Evolutionary conservation across 2,329 filamentous ascomycete genomes (phyloP), one percentile per base, ranked within the genome.

Genomic region (Diaporthe destruens): DNA sequence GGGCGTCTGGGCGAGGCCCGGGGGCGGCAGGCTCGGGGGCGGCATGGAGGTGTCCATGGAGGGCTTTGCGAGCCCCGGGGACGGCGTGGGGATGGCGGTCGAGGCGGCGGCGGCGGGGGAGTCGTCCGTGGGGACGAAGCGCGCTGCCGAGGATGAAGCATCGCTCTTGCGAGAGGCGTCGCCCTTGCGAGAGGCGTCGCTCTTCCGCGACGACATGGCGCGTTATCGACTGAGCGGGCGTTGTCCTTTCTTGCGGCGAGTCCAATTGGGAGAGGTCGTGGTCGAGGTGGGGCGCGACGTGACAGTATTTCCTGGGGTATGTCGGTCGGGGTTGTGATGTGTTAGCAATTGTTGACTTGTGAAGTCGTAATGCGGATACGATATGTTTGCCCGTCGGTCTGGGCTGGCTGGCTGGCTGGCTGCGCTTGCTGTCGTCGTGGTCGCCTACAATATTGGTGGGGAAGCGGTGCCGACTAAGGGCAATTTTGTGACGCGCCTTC

Each of bases 131-230:
- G 82, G 82, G 51, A 83, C 83, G 57, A 86, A 84, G 44, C 83
- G 82, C 11, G 85, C 83, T 69, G 82, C 82, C 7, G 87, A 85
- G 61, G 82, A 83, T 14, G 87, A 85, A 55, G 82, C 83, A 75
- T 87, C 84, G 81, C 83, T 85, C 74, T 81, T 83, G 74, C 82
- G 36, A 39, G 36, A 39, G 36, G 36, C 36, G 36, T 39, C 36
- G 36, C 36, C 12, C 36, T 39, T 39, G 69, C 86, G 85, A 32
- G 88, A 84, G 36, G 36, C 36, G 36, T 39, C 36, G 36, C 36
- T 39, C 36, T 39, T 39, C 69, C 86, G 85, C 34, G 88, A 84
- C 61, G 88, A 87, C 89, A 90, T 90, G 70, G 76, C 74, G 75
- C 61, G 71, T 14, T 71, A 11, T 18, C 25, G 16, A 12, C 16